Evolutionary conservation across 441 rosid species (phyloP).

Genomic region (Erodium chrysanthum): DNA sequence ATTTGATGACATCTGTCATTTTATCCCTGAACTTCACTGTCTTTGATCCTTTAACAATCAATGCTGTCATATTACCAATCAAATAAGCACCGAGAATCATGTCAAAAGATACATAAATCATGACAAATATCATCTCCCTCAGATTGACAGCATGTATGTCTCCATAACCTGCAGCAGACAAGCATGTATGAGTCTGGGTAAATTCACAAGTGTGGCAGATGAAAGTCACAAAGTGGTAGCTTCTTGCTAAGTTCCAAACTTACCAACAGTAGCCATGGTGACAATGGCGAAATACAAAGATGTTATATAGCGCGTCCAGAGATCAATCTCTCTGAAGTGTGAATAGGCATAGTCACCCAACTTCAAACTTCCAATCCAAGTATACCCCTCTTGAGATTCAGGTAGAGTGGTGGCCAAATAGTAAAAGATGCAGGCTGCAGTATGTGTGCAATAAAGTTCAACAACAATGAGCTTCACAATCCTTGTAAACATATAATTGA

Average conservation of each 20-base stretch:
- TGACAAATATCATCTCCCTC: conserved; percentile 92
- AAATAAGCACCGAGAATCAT: conserved; percentile 95
- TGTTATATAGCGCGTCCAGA: conserved; percentile 81
- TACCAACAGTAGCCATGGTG: conserved; percentile 97
- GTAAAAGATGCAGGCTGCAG: conserved; percentile 94
- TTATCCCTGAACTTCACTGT: conserved; percentile 90
- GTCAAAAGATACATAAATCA: conserved; percentile 86
- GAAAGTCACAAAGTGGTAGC: not conserved
- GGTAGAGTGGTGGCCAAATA: conserved; percentile 83
- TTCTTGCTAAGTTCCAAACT: conserved; percentile 16
- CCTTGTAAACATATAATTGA: conserved; percentile 79
- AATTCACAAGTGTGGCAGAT: not conserved
- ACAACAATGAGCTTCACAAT: conserved; percentile 71
- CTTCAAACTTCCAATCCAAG: conserved; percentile 95
- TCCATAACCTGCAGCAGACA: conserved; percentile 64
- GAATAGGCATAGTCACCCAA: conserved; percentile 75
- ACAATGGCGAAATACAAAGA: conserved; percentile 85
- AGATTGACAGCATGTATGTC: conserved; percentile 91
- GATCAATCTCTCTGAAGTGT: conserved; percentile 63
- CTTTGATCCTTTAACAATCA: conserved; percentile 94
- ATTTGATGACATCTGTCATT: conserved; percentile 74
- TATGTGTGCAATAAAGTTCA: conserved; percentile 85
- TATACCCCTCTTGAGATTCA: conserved; percentile 54
- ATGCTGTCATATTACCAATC: conserved; percentile 94
- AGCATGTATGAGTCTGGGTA: not conserved